A percentile compares a stretch with the other conserved stretches of the same genome.
Evolutionary conservation across 805 yeast genomes (phyloP).

Genomic region (Komagataella ulmi): DNA sequence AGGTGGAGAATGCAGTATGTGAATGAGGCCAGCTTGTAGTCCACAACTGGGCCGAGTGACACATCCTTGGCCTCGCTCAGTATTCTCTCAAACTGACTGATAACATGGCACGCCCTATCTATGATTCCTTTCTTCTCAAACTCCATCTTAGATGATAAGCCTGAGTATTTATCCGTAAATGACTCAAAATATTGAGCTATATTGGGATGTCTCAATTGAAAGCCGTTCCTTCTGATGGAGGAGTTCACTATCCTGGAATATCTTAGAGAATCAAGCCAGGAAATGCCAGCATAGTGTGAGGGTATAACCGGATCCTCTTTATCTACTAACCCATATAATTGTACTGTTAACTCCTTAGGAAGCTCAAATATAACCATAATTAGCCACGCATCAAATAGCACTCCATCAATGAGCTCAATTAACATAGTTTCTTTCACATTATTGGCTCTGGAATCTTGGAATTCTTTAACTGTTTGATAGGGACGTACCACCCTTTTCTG

Average conservation of each 20-base stretch:
- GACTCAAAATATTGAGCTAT: constrained; percentile 5
- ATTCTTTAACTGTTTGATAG: constrained; percentile 21
- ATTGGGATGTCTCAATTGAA: constrained; percentile 22
- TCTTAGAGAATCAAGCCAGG: constrained; percentile 4
- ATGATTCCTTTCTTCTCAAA: background rate
- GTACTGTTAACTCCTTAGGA: background rate
- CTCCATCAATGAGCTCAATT: constrained; percentile 28
- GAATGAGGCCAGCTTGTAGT: background rate
- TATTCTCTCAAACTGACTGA: background rate
- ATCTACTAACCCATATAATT: background rate
- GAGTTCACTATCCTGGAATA: constrained; percentile 4
- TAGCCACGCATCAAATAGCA: constrained; percentile 39
- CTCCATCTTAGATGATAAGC: background rate
- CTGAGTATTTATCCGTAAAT: background rate
- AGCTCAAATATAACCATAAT: constrained; percentile 14
- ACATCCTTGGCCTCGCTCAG: background rate
- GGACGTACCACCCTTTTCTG: constrained; percentile 22
- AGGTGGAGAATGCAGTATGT: background rate
- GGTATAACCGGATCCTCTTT: background rate
- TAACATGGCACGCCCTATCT: background rate
- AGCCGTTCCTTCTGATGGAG: constrained; percentile 19
- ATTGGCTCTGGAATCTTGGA: constrained; percentile 18
- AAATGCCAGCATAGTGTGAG: constrained; percentile 2
- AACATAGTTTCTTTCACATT: constrained; percentile 20
- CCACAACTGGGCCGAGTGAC: background rate